Percentiles rank a stretch among this genome's conserved stretches.
phyloP scores from a whole-genome alignment of 2,329 filamentous ascomycete species.

The Tympanopsis confertula region DNA sequence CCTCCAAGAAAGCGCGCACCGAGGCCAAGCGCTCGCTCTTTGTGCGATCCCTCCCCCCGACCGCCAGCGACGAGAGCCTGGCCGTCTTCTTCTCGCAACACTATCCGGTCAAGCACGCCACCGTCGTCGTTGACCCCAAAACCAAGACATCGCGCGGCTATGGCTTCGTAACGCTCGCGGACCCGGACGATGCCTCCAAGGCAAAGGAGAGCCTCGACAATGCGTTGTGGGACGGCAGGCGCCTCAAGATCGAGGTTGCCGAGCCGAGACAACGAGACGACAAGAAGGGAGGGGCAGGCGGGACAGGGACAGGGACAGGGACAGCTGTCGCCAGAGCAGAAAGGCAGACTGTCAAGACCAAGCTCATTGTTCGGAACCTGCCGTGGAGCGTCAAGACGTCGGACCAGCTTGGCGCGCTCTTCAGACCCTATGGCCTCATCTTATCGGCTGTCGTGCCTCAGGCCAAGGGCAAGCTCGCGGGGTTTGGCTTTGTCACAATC shows the following conservation, averaged over 20 bases:
- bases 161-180: constrained; percentile 93
- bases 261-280: constrained; percentile 69
- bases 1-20: constrained; percentile 43
- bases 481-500: constrained; percentile 88
- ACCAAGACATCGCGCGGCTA: constrained; percentile 86
- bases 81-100: constrained; percentile 87
- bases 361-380: constrained; percentile 81
- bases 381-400: constrained; percentile 90
- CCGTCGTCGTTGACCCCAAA: constrained; percentile 74
- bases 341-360: constrained; percentile 41
- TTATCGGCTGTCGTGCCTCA: constrained; percentile 79
- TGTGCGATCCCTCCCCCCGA: constrained; percentile 71
- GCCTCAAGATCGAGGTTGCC: constrained; percentile 77
- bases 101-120: constrained; percentile 89
- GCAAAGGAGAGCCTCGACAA: constrained; percentile 76
- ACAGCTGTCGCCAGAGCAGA: constrained; percentile 33
- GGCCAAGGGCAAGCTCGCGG: constrained; percentile 62
- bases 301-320: constrained; percentile 20
- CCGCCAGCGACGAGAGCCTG: constrained; percentile 69
- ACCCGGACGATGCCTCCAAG: constrained; percentile 75
- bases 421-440: constrained; percentile 82
- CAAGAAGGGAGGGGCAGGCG: constrained; percentile 28
- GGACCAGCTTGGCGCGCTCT: constrained; percentile 68
- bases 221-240: constrained; percentile 64
- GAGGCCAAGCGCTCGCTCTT: constrained; percentile 68